Evolutionary conservation across 805 yeast species (phyloP).

Genomic region (Kuraishia cidri): DNA sequence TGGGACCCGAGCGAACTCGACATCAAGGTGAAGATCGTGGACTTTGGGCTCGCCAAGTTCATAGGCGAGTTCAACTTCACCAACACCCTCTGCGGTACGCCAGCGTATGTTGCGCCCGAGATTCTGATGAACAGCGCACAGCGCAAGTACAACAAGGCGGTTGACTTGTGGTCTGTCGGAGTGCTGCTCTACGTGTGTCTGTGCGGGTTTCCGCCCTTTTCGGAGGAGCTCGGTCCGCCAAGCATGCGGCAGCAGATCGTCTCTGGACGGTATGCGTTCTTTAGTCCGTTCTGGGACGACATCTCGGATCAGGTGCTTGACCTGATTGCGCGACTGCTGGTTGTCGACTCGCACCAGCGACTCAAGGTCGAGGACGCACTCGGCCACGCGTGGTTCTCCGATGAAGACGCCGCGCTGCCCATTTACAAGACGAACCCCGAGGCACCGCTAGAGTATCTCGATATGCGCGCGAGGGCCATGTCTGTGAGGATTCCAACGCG

Average conservation of each 20-base stretch:
- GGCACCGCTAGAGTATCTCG: constrained; percentile 1
- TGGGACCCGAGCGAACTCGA: constrained; percentile 56
- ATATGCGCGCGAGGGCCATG: constrained; percentile 8
- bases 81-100: constrained; percentile 77
- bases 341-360: constrained; percentile 40
- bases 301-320: constrained; percentile 60
- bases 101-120: constrained; percentile 84
- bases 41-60: constrained; percentile 66
- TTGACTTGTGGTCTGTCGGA: constrained; percentile 79
- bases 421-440: neutral
- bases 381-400: constrained; percentile 35
- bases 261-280: constrained; percentile 61
- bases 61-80: constrained; percentile 70
- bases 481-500: constrained; percentile 16
- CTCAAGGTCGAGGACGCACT: constrained; percentile 27
- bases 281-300: constrained; percentile 73
- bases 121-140: constrained; percentile 42
- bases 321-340: constrained; percentile 50
- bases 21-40: constrained; percentile 67
- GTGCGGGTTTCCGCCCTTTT: constrained; percentile 81
- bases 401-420: constrained; percentile 5
- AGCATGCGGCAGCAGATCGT: constrained; percentile 68
- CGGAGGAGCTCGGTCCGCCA: constrained; percentile 77
- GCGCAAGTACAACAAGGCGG: constrained; percentile 57
- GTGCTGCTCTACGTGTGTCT: constrained; percentile 70